Evolutionary conservation across 2,329 filamentous ascomycete species (phyloP), one percentile per base, ranked within the genome.

Genomic region (Botryotinia convoluta): DNA sequence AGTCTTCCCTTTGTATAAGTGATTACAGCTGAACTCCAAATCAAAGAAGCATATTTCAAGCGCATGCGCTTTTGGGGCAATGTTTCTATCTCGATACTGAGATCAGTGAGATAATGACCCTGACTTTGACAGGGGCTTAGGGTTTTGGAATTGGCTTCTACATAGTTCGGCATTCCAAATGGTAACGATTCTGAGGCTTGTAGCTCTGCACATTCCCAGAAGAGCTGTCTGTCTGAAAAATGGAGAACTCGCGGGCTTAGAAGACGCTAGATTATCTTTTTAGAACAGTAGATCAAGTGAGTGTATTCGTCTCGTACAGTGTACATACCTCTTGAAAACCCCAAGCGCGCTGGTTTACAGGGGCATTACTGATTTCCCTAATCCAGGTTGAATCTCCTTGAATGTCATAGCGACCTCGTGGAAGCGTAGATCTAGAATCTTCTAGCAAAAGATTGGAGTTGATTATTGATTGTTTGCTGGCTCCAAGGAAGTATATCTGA

Each of bases 31-130:
- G 3, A 3, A 0, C 0, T 0, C 59, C 59, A 37, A 1, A 26
- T 4, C 0, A 0, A 0, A 26, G 16, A 37, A 8, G 4, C 59
- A 14, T 0, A 0, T 4, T 0, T 0, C 1, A 61, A 61, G 12
- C 22, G 59, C 32, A 0, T 0, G 12, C 2, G 0, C 9, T 39
- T 6, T 60, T 7, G 4, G 2, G 2, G 42, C 3, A 0, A 2
- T 0, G 22, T 62, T 1, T 42, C 26, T 9, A 1, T 2, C 5
- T 62, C 60, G 1, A 9, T 5, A 10, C 8, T 1, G 0, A 39
- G 0, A 62, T 42, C 35, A 1, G 6, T 62, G 1, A 8, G 26
- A 10, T n/a, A 0, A 4, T 29, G 2, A 18, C 5, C 4, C 3
- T 62, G 26, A 26, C 42, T 0, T 42, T 9, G 7, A 16, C 1